Evolutionary conservation across 495 filamentous ascomycete species (phyloP), one percentile per base, ranked within the genome.

Genomic region (Umbilicaria muhlenbergii): DNA sequence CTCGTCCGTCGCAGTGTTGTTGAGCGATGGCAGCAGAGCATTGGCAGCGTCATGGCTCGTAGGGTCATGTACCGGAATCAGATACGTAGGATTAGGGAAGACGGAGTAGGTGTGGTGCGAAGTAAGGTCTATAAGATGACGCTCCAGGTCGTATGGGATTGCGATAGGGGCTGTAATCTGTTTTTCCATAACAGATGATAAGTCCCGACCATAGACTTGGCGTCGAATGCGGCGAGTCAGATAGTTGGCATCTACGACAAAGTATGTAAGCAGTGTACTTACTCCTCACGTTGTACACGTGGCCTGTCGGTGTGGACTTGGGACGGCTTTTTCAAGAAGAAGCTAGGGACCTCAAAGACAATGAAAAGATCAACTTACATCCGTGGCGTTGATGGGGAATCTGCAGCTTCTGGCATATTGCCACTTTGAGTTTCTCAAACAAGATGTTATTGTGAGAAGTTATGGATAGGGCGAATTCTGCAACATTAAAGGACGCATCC

Each of bases 101-200:
- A 5, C 19, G 19, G 19, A 5, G 19, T 21, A 5, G 5, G 41
- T 43, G 28, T 49, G 35, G 21, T 45, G 37, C 14, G 13, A 14
- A 16, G 44, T 49, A 32, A 53, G 14, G 15, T 17, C 19, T 4
- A 31, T 7, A 13, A 61, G 44, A 33, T 52, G 46, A 15, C 45
- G 38, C 35, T 60, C 55, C 1, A 61, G 45, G 11, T 36, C 39
- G 18, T 18, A 32, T 18, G 58, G 58, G 18, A 60, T 46, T 15
- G 49, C 36, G 3, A 61, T 33, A 32, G 58, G 58, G 16, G 56
- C 52, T 3, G 58, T 61, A 8, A 61, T 47, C 36, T 58, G 58
- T 42, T 56, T 58, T 19, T 42, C 38, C 34, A 47, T 38, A 2
- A 56, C 46, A 6, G 43, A 38, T 17, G 41, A 24, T 13, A 61